A percentile compares a stretch with the other conserved stretches of the same genome.
phyloP scores from a whole-genome alignment of 768 basidiomycete genomes.

The Serendipita sp. region DNA sequence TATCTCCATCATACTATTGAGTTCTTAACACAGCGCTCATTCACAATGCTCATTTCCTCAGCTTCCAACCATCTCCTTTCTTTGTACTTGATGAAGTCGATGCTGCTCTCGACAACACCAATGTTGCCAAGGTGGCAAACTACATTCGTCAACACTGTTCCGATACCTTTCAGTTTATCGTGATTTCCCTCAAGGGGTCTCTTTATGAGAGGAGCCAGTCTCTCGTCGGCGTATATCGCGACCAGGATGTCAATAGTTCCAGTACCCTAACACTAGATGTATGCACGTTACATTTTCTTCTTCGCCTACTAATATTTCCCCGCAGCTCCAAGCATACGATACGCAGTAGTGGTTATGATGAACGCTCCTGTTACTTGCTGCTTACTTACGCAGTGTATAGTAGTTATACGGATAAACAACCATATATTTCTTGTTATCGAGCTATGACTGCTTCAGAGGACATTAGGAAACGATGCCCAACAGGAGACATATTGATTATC shows the following conservation, averaged over 20 bases:
- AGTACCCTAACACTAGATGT: conserved; percentile 84
- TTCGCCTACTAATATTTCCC: too few relatives aligned
- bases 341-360: too few relatives aligned
- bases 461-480: too few relatives aligned
- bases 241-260: conserved; percentile 88
- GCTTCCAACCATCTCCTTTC: conserved; percentile 93
- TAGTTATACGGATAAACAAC: too few relatives aligned
- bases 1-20: conserved; percentile 14
- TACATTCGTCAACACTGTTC: conserved; percentile 81
- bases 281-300: conserved; percentile 13
- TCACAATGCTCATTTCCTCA: conserved; percentile 16
- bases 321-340: too few relatives aligned
- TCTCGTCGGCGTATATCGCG: conserved; percentile 84
- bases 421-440: too few relatives aligned
- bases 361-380: too few relatives aligned
- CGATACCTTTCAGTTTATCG: conserved; percentile 81
- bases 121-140: conserved; percentile 87
- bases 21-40: neutral
- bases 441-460: too few relatives aligned
- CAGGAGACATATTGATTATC: too few relatives aligned
- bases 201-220: conserved; percentile 82
- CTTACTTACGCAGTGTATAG: too few relatives aligned
- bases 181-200: conserved; percentile 91
- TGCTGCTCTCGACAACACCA: conserved; percentile 96
- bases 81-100: conserved; percentile 99